Evolutionary conservation across 176 grass and related monocot genomes (phyloP).

Genomic region (Oryza punctata): DNA sequence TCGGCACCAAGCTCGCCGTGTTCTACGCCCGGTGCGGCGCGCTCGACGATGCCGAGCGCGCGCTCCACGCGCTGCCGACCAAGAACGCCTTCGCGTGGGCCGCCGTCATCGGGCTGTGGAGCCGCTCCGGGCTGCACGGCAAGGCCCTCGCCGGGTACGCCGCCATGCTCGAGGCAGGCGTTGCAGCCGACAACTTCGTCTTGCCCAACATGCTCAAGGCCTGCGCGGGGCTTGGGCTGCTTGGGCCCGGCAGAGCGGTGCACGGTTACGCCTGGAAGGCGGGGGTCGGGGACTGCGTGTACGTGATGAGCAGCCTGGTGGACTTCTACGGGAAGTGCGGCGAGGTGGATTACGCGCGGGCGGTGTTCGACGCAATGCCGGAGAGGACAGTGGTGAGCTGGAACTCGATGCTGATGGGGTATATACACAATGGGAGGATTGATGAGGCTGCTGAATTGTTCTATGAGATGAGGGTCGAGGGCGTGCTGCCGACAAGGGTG

Average conservation of each 20-base stretch:
- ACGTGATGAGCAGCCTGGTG: conserved; percentile 72
- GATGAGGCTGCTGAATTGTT: conserved; percentile 63
- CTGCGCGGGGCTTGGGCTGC: conserved; percentile 20
- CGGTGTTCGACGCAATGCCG: conserved; percentile 68
- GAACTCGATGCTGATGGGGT: conserved; percentile 79
- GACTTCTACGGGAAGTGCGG: conserved; percentile 67
- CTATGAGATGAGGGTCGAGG: conserved; percentile 56
- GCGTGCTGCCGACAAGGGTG: conserved; percentile 55
- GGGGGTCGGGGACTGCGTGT: conserved; percentile 45
- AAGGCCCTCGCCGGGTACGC: conserved; percentile 37
- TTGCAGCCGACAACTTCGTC: conserved; percentile 51
- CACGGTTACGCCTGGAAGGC: conserved; percentile 51
- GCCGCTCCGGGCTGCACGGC: conserved; percentile 25
- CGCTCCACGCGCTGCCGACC: conserved; percentile 21
- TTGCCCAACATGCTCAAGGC: conserved; percentile 48
- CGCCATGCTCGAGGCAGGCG: conserved; percentile 38
- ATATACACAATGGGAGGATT: conserved; percentile 49
- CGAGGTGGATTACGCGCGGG: conserved; percentile 32
- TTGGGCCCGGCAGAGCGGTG: conserved; percentile 35
- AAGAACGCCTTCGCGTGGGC: conserved; percentile 50
- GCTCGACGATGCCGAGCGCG: conserved; percentile 44
- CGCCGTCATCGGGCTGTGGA: conserved; percentile 44
- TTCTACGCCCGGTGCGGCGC: conserved; percentile 49
- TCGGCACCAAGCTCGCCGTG: conserved; percentile 48
- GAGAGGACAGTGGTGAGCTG: conserved; percentile 60